Conservation (phyloP, 257 asterid species). For the Striga asiatica region DNA sequence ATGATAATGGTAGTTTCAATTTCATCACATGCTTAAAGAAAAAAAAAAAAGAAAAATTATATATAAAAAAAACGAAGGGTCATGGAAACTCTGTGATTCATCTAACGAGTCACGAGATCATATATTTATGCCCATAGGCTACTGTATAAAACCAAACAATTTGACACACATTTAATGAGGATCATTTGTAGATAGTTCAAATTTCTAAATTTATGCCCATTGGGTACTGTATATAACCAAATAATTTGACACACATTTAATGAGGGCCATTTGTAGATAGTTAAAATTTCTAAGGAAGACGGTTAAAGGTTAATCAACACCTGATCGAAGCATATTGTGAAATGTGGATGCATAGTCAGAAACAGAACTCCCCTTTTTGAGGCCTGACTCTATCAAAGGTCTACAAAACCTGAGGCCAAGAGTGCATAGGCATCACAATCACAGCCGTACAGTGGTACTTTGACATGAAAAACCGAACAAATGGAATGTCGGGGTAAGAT, state of each 20-base stretch:
- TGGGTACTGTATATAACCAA: background rate
- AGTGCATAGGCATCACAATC: slow-evolving; percentile 98
- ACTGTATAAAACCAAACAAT: too few relatives aligned
- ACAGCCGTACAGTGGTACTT: slow-evolving; percentile 94
- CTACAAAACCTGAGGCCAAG: slow-evolving; percentile 83
- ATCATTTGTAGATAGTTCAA: background rate
- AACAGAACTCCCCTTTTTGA: slow-evolving; percentile 52
- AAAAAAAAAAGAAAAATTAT: slow-evolving; percentile 9
- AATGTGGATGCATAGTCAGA: background rate
- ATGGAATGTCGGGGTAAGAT: background rate
- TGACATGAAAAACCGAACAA: slow-evolving; percentile 47
- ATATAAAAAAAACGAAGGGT: too few relatives aligned
- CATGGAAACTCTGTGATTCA: background rate
- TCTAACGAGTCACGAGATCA: slow-evolving; percentile 3
- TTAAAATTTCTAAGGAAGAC: background rate
- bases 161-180: slow-evolving; percentile 1
- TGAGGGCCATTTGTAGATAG: background rate
- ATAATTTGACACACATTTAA: slow-evolving; percentile 2
- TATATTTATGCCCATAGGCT: background rate
- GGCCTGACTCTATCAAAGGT: slow-evolving; percentile 87
- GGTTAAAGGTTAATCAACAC: too few relatives aligned
- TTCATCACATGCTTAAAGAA: slow-evolving; percentile 11
- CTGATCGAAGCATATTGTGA: too few relatives aligned
- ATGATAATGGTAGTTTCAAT: background rate
- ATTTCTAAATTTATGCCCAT: background rate